Conservation (phyloP, 2,329 filamentous ascomycete species). For the Aspergillus oerlinghausenensis region DNA sequence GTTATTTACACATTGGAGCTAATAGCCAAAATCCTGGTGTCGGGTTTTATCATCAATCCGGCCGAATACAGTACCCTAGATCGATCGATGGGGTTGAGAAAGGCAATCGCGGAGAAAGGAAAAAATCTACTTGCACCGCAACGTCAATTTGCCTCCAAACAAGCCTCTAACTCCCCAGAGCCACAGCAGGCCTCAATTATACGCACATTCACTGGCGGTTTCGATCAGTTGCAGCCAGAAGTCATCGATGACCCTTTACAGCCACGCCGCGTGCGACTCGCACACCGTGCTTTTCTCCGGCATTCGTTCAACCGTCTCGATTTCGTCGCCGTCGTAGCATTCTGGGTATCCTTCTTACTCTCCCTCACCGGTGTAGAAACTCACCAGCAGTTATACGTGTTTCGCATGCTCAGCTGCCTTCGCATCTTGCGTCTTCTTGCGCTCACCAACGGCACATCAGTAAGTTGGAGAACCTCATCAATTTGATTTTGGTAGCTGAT, state of each 20-base stretch:
- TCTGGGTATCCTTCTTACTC: conserved; percentile 84
- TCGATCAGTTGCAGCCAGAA: conserved; percentile 59
- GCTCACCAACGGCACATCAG: conserved; percentile 87
- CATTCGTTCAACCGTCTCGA: conserved; percentile 96
- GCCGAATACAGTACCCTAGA: conserved; percentile 89
- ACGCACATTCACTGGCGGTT: conserved; percentile 69
- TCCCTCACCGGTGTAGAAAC: conserved; percentile 66
- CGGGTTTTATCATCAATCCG: conserved; percentile 86
- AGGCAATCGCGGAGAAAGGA: conserved; percentile 71
- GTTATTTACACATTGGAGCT: conserved; percentile 85
- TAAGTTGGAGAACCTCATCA: conserved; percentile 43
- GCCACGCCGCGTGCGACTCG: conserved; percentile 78
- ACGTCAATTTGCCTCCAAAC: conserved; percentile 62
- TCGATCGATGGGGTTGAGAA: conserved; percentile 67
- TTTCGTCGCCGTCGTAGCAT: conserved; percentile 89
- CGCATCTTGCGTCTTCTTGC: conserved; percentile 87
- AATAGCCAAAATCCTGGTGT: conserved; percentile 79
- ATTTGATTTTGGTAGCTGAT: conserved; percentile 9
- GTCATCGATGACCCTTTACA: conserved; percentile 62
- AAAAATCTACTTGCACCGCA: conserved; percentile 77
- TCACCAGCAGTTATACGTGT: conserved; percentile 72
- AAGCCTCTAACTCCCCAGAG: conserved; percentile 38
- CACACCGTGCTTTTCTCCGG: conserved; percentile 83
- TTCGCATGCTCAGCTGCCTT: conserved; percentile 93
- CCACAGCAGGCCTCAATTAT: conserved; percentile 55